Percentiles rank a stretch among this genome's conserved stretches.
Evolutionary conservation across 2,329 filamentous ascomycete genomes (phyloP).

Genomic region (Penicillium decumbens): DNA sequence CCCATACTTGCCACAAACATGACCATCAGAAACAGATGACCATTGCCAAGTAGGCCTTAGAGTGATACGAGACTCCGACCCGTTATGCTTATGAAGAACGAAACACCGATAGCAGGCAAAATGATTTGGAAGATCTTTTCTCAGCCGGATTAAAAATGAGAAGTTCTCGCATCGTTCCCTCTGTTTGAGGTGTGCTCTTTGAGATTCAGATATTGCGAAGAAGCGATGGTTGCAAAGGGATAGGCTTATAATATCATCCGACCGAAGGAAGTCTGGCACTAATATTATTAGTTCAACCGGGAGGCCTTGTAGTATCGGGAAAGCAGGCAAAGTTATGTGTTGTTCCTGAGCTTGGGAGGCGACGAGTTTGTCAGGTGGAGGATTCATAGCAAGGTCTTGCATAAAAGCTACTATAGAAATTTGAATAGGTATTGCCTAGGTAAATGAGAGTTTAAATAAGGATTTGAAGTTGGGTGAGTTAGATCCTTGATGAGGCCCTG

Average conservation of each 20-base stretch:
- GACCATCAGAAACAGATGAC: too few species aligned
- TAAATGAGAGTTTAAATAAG: too few species aligned
- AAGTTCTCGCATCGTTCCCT: not conserved
- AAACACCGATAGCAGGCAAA: not conserved
- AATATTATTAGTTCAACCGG: not conserved
- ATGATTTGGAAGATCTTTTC: not conserved
- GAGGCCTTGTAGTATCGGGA: not conserved
- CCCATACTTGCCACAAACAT: too few species aligned
- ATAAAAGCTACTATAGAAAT: too few species aligned
- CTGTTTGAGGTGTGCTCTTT: not conserved
- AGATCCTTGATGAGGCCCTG: not conserved
- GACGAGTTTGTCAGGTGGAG: not conserved
- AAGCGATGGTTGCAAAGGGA: not conserved
- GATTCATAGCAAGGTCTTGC: too few species aligned
- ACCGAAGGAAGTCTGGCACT: not conserved
- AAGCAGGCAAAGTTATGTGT: too few species aligned
- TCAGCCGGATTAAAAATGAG: not conserved
- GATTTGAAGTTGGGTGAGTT: not conserved
- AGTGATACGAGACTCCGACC: not conserved
- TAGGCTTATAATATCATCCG: not conserved
- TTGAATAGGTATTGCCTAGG: too few species aligned
- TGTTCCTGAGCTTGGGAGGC: too few species aligned
- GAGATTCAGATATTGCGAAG: not conserved
- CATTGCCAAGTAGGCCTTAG: too few species aligned
- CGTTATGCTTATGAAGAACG: not conserved